A percentile compares a stretch with the other conserved stretches of the same genome.
phyloP scores from a whole-genome alignment of 2,329 filamentous ascomycete genomes.

The Xylariales sp. region DNA sequence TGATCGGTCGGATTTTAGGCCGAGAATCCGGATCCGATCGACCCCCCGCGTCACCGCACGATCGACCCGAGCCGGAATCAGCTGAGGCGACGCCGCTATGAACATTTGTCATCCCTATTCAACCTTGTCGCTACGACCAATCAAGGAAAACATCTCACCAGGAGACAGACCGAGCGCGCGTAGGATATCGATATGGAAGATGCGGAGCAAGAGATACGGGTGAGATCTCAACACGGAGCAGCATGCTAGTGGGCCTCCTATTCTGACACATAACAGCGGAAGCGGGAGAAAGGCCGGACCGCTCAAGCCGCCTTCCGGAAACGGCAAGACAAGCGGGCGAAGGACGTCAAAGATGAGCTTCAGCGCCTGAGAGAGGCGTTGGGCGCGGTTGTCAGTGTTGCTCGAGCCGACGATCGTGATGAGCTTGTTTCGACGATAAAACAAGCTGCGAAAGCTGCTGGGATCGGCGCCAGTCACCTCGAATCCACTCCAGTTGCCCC shows the following conservation, averaged over 20 bases:
- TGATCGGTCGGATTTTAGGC: slow-evolving; percentile 16
- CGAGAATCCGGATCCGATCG: not conserved
- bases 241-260: not conserved
- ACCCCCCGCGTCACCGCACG: not conserved
- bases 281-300: slow-evolving; percentile 25
- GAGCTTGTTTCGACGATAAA: slow-evolving; percentile 14
- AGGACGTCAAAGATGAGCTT: slow-evolving; percentile 18
- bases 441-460: slow-evolving; percentile 16
- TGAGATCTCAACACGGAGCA: not conserved
- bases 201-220: slow-evolving; percentile 4
- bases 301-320: slow-evolving; percentile 28
- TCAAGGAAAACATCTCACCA: not conserved
- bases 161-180: not conserved
- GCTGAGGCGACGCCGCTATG: not conserved
- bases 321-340: slow-evolving; percentile 18
- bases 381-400: slow-evolving; percentile 14
- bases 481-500: not conserved
- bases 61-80: not conserved
- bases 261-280: slow-evolving; percentile 15
- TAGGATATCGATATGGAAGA: not conserved
- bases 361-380: slow-evolving; percentile 18
- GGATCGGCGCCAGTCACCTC: slow-evolving; percentile 11
- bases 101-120: slow-evolving; percentile 3
- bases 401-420: slow-evolving; percentile 11
- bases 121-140: no score